Conservation (phyloP, 2,329 filamentous ascomycete species). For the Verruconis gallopava region DNA sequence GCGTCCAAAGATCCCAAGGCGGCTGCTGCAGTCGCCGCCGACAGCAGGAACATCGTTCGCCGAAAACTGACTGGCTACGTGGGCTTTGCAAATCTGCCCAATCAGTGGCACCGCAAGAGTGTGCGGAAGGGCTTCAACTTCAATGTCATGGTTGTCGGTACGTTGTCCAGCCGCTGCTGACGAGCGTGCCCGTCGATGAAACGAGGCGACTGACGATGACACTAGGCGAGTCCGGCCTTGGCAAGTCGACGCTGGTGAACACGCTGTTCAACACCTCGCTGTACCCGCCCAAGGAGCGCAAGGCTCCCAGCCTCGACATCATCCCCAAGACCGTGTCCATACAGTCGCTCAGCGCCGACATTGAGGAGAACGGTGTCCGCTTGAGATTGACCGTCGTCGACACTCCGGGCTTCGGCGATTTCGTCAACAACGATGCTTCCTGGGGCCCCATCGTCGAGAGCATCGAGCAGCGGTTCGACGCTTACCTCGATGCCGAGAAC, state of each 20-base stretch:
- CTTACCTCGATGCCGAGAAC: constrained; percentile 98
- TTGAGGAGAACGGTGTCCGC: constrained; percentile 96
- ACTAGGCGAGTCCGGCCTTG: constrained; percentile 91
- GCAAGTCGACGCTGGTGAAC: constrained; percentile 98
- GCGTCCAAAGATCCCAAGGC: constrained; percentile 52
- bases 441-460: constrained; percentile 99
- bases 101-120: constrained; percentile 99
- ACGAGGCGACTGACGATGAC: constrained; percentile 4
- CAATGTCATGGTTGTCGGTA: constrained; percentile 99
- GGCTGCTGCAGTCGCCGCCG: constrained; percentile 34
- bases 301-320: constrained; percentile 91
- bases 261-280: constrained; percentile 99
- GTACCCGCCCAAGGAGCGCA: constrained; percentile 97
- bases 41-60: constrained; percentile 88
- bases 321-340: constrained; percentile 69
- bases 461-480: constrained; percentile 97
- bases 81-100: constrained; percentile 95
- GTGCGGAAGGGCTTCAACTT: constrained; percentile 99
- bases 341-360: constrained; percentile 46
- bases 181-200: not conserved
- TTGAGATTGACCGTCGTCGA: constrained; percentile 94
- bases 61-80: constrained; percentile 97
- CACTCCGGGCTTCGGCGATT: constrained; percentile 95
- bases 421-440: constrained; percentile 99
- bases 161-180: constrained; percentile 28